phyloP scores from a whole-genome alignment of 2,329 filamentous ascomycete genomes.

The Penicillium psychrosexuale region DNA sequence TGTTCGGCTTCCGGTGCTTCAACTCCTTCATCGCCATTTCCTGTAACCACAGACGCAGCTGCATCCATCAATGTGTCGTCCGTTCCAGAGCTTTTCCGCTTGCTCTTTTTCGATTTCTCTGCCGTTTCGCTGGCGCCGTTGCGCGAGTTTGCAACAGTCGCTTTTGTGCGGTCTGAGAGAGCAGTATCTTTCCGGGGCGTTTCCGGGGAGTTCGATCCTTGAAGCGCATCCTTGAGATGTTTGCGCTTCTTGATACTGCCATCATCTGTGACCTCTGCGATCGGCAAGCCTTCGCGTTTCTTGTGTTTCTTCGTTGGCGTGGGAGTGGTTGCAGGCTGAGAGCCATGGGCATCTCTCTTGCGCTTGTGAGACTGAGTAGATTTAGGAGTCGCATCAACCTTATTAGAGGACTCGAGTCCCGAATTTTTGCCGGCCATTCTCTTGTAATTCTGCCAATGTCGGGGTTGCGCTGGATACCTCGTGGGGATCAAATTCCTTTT shows the following conservation, averaged over 20 bases:
- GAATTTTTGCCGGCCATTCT: slow-evolving; percentile 50
- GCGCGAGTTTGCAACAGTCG: slow-evolving; percentile 24
- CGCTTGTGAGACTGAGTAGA: slow-evolving; percentile 32
- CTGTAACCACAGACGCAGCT: slow-evolving; percentile 28
- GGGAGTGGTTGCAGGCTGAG: slow-evolving; percentile 24
- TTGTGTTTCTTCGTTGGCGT: slow-evolving; percentile 41
- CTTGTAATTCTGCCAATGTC: slow-evolving; percentile 11
- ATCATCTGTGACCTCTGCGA: slow-evolving; percentile 27
- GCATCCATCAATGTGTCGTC: slow-evolving; percentile 13
- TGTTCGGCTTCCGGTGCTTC: slow-evolving; percentile 24
- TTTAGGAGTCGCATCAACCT: slow-evolving; percentile 18
- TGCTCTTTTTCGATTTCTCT: slow-evolving; percentile 38
- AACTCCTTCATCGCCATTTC: slow-evolving; percentile 4
- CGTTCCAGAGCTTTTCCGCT: slow-evolving; percentile 31
- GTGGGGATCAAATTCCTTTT: slow-evolving; percentile 13
- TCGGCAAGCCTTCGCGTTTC: slow-evolving; percentile 23
- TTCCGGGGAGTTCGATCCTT: slow-evolving; percentile 35
- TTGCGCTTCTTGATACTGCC: slow-evolving; percentile 28
- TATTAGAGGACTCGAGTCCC: slow-evolving; percentile 43
- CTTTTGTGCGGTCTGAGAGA: slow-evolving; percentile 28
- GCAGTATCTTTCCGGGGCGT: slow-evolving; percentile 27
- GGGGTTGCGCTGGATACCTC: not conserved
- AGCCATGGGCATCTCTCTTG: slow-evolving; percentile 33
- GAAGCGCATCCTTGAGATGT: slow-evolving; percentile 19
- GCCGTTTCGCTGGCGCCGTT: slow-evolving; percentile 19